phyloP scores from a whole-genome alignment of 169 alveolate genomes.

The Plasmodium gonderi region DNA sequence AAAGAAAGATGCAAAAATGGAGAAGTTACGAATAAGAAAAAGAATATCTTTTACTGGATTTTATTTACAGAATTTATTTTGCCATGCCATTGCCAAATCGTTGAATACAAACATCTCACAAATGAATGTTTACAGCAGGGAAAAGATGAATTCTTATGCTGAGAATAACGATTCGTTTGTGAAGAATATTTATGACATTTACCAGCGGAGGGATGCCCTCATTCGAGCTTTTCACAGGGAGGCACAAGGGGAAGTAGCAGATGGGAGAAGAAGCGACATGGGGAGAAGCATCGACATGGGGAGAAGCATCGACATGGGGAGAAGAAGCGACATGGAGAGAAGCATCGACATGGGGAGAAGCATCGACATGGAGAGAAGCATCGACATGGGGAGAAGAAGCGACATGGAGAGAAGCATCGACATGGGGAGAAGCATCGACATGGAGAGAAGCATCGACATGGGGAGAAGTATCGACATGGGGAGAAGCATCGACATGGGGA shows the following conservation, averaged over 20 bases:
- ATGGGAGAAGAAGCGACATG: background rate
- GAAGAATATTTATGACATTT: background rate
- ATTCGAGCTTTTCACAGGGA: background rate
- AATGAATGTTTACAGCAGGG: constrained; percentile 8
- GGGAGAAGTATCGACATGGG: background rate
- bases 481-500: background rate
- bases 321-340: background rate
- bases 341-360: background rate
- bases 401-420: background rate
- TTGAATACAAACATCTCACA: background rate
- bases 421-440: background rate
- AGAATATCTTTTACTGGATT: constrained; percentile 80
- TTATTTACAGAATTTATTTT: constrained; percentile 79
- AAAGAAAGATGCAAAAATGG: constrained; percentile 87
- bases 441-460: too few species aligned
- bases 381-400: too few species aligned
- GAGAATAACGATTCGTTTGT: background rate
- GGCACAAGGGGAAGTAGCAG: background rate
- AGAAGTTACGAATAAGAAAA: constrained; percentile 84
- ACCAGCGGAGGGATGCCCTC: background rate
- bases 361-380: too few species aligned
- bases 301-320: background rate
- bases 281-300: background rate
- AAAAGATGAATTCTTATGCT: background rate
- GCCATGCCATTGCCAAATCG: constrained; percentile 68